phyloP scores from a whole-genome alignment of 257 asterid genomes.

The Solanum megistacrolobum region DNA sequence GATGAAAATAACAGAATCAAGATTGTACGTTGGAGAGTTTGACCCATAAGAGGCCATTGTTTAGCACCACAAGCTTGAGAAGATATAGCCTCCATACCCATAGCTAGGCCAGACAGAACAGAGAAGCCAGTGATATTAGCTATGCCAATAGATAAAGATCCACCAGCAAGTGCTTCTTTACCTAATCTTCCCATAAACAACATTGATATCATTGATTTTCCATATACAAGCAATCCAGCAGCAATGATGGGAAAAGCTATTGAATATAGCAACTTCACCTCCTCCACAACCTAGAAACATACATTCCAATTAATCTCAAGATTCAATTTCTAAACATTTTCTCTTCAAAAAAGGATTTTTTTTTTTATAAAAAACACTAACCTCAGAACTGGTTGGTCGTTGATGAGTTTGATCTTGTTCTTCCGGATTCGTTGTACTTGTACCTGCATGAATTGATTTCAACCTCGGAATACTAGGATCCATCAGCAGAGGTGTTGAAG shows the following conservation, averaged over 20 bases:
- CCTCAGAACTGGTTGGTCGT: slow-evolving; percentile 30
- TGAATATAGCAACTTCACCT: slow-evolving; percentile 44
- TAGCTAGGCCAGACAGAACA: slow-evolving; percentile 53
- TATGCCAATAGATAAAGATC: slow-evolving; percentile 56
- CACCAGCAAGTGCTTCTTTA: slow-evolving; percentile 59
- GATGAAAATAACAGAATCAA: slow-evolving; percentile 31
- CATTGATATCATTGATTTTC: slow-evolving; percentile 56
- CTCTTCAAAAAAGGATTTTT: background rate
- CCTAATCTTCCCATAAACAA: slow-evolving; percentile 59
- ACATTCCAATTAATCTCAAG: background rate
- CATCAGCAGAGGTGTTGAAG: slow-evolving; percentile 20
- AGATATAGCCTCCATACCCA: slow-evolving; percentile 64
- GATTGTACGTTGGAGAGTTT: slow-evolving; percentile 46
- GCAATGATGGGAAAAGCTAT: slow-evolving; percentile 65
- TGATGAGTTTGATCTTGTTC: slow-evolving; percentile 5
- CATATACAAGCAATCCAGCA: slow-evolving; percentile 45
- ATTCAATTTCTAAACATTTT: background rate
- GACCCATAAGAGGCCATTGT: slow-evolving; percentile 38
- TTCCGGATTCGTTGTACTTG: background rate
- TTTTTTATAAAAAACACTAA: background rate
- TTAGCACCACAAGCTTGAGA: slow-evolving; percentile 75
- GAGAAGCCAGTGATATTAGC: slow-evolving; percentile 79
- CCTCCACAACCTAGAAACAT: slow-evolving; percentile 26
- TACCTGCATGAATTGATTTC: background rate
- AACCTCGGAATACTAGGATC: background rate